Conservation (phyloP, 805 yeast genomes). For the Suhomyces tanzawaensis region DNA sequence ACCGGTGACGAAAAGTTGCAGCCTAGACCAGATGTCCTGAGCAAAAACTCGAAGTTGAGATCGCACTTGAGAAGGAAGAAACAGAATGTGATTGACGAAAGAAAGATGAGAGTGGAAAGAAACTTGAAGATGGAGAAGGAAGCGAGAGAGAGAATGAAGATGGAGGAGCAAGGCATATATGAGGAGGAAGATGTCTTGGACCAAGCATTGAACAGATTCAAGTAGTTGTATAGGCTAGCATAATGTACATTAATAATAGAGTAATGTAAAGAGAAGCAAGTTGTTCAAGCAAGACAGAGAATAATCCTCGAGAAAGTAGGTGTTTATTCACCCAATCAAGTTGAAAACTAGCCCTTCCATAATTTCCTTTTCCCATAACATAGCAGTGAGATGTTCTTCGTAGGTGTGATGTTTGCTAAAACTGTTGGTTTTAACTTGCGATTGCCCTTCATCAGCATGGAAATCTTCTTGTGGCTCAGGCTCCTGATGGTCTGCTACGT, state of each 20-base stretch:
- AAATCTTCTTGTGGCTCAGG: too few species aligned
- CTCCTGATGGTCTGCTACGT: too few species aligned
- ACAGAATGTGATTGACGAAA: constrained; percentile 80
- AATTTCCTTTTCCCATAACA: too few species aligned
- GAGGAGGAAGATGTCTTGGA: constrained; percentile 53
- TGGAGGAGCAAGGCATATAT: constrained; percentile 44
- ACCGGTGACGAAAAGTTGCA: constrained; percentile 46
- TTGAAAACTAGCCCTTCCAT: too few species aligned
- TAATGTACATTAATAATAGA: background rate
- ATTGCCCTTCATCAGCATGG: too few species aligned
- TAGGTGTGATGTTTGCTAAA: too few species aligned
- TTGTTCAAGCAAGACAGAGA: too few species aligned
- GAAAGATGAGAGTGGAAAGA: constrained; percentile 72
- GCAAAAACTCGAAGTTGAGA: constrained; percentile 82
- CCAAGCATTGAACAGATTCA: constrained; percentile 51
- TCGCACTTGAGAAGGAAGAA: constrained; percentile 78
- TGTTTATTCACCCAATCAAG: too few species aligned
- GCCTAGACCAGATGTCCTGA: constrained; percentile 66
- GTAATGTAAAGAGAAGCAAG: background rate
- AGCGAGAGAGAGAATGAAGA: constrained; percentile 52
- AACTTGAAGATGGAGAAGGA: constrained; percentile 74
- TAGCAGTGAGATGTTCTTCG: too few species aligned
- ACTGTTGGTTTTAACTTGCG: too few species aligned
- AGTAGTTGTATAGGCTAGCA: constrained; percentile 18
- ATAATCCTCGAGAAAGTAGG: too few species aligned